A percentile compares a stretch with the other conserved stretches of the same genome.
Evolutionary conservation across 345 rosid genomes (phyloP).

Genomic region (Luvunga scandens): DNA sequence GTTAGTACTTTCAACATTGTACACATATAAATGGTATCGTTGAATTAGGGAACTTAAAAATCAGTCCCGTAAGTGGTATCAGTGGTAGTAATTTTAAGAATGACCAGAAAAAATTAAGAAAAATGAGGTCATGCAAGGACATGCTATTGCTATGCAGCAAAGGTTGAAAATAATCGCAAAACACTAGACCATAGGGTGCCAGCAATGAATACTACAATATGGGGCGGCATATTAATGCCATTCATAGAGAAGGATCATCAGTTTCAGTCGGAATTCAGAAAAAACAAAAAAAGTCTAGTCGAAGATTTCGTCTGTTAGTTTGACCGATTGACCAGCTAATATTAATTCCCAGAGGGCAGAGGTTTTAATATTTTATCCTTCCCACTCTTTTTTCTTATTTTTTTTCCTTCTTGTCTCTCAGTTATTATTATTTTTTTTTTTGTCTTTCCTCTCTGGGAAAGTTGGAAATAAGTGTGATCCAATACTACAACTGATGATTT

Average conservation of each 20-base stretch:
- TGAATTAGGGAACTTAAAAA: slow-evolving; percentile 21
- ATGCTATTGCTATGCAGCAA: background rate
- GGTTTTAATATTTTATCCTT: background rate
- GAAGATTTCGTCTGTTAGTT: slow-evolving; percentile 30
- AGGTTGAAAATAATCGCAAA: background rate
- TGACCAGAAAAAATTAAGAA: background rate
- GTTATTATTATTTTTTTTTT: background rate
- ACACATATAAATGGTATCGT: slow-evolving; percentile 7
- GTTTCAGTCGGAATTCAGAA: slow-evolving; percentile 27
- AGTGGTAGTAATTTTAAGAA: background rate
- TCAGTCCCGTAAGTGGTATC: slow-evolving; percentile 1
- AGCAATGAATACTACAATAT: background rate
- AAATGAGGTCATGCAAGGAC: slow-evolving; percentile 9
- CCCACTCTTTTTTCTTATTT: background rate
- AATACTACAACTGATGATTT: background rate
- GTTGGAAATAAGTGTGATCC: background rate
- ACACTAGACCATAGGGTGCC: background rate
- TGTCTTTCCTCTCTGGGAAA: background rate
- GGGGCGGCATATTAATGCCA: slow-evolving; percentile 11
- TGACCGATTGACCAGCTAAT: slow-evolving; percentile 18
- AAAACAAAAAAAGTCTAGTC: slow-evolving; percentile 7
- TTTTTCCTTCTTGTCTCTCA: no score
- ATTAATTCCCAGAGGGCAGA: slow-evolving; percentile 15
- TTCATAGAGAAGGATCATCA: background rate
- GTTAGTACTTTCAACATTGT: background rate